Evolutionary conservation across 768 basidiomycete species (phyloP).

Genomic region (Agrocybe praecox): DNA sequence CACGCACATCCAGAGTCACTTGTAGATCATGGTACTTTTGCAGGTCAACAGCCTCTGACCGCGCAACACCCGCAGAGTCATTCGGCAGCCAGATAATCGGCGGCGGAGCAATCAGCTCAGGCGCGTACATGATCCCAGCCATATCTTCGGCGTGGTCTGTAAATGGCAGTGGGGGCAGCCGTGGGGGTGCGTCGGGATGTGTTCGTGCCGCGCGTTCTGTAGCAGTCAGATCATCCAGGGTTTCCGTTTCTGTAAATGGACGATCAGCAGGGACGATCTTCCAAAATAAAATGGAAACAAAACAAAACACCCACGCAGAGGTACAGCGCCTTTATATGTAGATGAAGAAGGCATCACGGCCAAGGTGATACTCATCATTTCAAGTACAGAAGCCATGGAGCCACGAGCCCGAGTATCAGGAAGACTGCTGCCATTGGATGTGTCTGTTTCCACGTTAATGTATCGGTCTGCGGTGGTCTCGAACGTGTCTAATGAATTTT

Average conservation of each 20-base stretch:
- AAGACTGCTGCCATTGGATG: slow-evolving; percentile 46
- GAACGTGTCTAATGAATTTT: slow-evolving; percentile 61
- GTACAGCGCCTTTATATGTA: slow-evolving; percentile 58
- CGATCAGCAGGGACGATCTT: slow-evolving; percentile 5
- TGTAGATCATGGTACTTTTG: slow-evolving; percentile 72
- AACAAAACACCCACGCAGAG: slow-evolving; percentile 56
- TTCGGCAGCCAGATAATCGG: slow-evolving; percentile 88
- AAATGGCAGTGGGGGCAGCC: slow-evolving; percentile 68
- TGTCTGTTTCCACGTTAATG: slow-evolving; percentile 50
- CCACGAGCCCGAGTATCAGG: slow-evolving; percentile 54
- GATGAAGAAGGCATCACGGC: slow-evolving; percentile 70
- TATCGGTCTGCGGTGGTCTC: slow-evolving; percentile 43
- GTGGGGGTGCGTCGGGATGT: slow-evolving; percentile 77
- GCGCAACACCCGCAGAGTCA: slow-evolving; percentile 72
- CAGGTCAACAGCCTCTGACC: slow-evolving; percentile 76
- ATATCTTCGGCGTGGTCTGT: slow-evolving; percentile 78
- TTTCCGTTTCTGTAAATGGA: slow-evolving; percentile 60
- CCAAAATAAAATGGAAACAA: slow-evolving; percentile 1
- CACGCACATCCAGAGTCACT: slow-evolving; percentile 70
- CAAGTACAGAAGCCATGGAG: slow-evolving; percentile 80
- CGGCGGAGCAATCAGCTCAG: slow-evolving; percentile 75
- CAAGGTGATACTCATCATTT: slow-evolving; percentile 82
- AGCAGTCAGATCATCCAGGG: slow-evolving; percentile 77
- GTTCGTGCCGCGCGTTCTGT: slow-evolving; percentile 80
- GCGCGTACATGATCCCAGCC: slow-evolving; percentile 78